These are phyloP conservation scores for Boletus rubroflammeus DNA, from an alignment of 768 basidiomycete species.

Conservation along the genomic window DNA sequence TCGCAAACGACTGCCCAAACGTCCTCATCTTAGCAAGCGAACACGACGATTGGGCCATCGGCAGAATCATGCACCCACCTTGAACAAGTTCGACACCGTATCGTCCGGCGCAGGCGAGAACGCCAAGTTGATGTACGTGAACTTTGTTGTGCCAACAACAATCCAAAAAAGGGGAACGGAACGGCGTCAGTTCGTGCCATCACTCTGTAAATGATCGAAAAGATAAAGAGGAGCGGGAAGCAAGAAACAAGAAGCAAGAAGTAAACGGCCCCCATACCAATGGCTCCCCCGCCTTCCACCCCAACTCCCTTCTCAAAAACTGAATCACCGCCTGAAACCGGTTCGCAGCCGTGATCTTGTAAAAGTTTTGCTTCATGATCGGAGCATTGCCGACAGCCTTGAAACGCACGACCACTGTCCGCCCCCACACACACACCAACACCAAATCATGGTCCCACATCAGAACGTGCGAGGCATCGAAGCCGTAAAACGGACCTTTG, in stretches of 20 bases:
- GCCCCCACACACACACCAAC: background rate
- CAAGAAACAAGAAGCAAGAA: background rate
- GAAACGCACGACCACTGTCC: constrained; percentile 92
- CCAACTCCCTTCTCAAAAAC: constrained; percentile 85
- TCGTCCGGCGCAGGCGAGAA: constrained; percentile 78
- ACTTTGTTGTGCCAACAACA: constrained; percentile 32
- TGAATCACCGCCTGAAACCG: constrained; percentile 94
- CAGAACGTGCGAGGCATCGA: background rate
- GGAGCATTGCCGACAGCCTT: constrained; percentile 97
- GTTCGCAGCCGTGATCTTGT: constrained; percentile 94
- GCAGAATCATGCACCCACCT: constrained; percentile 36
- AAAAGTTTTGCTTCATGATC: constrained; percentile 98
- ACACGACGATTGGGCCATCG: background rate
- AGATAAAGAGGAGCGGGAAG: background rate
- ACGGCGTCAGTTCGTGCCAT: constrained; percentile 21
- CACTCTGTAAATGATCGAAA: background rate
- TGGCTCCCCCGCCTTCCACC: constrained; percentile 82
- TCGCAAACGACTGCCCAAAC: constrained; percentile 66
- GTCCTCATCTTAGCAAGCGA: background rate
- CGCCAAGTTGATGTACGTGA: constrained; percentile 74
- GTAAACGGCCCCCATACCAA: constrained; percentile 50
- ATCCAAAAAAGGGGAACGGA: background rate
- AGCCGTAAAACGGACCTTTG: constrained; percentile 50
- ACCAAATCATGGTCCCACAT: background rate
- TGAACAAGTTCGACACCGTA: constrained; percentile 66